A percentile compares a stretch with the other conserved stretches of the same genome.
These are phyloP conservation scores for Alternaria tenuissima DNA, from an alignment of 2,329 filamentous ascomycete species.

Conservation along the genomic window DNA sequence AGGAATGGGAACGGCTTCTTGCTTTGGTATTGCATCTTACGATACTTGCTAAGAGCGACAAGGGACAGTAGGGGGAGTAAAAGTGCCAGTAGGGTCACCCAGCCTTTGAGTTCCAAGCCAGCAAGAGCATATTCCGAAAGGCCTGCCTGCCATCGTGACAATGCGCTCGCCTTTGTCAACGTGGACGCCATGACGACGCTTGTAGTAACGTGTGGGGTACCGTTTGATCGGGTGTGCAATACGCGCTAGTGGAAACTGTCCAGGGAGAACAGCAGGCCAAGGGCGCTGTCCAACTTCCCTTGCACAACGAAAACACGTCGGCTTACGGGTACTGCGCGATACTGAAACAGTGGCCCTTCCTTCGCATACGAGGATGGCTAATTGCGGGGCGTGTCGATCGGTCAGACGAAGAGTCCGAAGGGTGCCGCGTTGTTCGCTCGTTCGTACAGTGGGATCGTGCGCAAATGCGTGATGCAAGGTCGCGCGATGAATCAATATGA, in stretches of 20 bases:
- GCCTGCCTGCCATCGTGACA: neutral
- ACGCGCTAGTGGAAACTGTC: constrained; percentile 3
- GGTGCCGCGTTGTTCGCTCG: neutral
- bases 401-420: neutral
- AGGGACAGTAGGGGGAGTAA: constrained; percentile 20
- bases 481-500: neutral
- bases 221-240: neutral
- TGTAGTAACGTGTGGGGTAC: neutral
- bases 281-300: neutral
- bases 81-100: constrained; percentile 18
- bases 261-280: constrained; percentile 2
- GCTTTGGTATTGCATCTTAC: constrained; percentile 30
- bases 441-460: constrained; percentile 2
- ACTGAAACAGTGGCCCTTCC: neutral
- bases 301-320: neutral
- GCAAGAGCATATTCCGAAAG: neutral
- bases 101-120: neutral
- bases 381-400: neutral
- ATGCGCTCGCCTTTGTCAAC: neutral
- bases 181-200: constrained; percentile 3
- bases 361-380: neutral
- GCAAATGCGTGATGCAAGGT: neutral
- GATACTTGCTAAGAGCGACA: constrained; percentile 21
- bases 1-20: constrained; percentile 40
- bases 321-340: neutral